phyloP scores from a whole-genome alignment of 78 protist species.

The Protostelium mycophagum region DNA sequence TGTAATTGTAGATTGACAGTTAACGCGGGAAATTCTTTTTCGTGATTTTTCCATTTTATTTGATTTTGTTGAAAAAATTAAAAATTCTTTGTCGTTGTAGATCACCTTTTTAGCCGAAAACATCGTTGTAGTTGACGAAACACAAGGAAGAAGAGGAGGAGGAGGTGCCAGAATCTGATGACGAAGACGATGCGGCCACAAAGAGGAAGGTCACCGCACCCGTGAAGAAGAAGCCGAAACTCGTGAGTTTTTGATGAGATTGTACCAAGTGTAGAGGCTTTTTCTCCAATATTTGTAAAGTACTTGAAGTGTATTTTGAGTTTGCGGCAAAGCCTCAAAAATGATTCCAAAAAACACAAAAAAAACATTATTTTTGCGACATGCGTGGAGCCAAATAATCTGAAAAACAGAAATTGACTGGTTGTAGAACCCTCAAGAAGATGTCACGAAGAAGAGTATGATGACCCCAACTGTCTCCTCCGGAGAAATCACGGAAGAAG shows the following conservation, averaged over 20 bases:
- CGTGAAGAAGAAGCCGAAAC: too few species aligned
- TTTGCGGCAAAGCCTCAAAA: too few species aligned
- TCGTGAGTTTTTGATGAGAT: too few species aligned
- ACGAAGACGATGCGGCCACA: background rate
- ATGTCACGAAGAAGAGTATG: background rate
- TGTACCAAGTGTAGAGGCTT: too few species aligned
- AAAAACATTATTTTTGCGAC: too few species aligned
- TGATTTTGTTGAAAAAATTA: conserved; percentile 5
- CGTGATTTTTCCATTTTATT: background rate
- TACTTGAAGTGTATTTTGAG: too few species aligned
- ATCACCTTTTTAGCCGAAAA: background rate
- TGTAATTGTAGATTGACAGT: too few species aligned
- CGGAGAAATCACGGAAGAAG: background rate
- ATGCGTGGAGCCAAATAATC: too few species aligned
- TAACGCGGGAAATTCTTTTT: background rate
- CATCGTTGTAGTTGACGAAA: background rate
- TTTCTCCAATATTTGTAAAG: too few species aligned
- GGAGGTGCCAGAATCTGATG: background rate
- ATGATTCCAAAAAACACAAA: too few species aligned
- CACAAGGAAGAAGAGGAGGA: background rate
- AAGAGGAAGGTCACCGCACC: too few species aligned
- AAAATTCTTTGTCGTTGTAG: background rate
- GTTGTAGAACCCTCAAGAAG: background rate
- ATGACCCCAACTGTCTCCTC: background rate
- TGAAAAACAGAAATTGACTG: too few species aligned